Conservation (phyloP, 495 filamentous ascomycete genomes). For the Penicillium mononematosum region DNA sequence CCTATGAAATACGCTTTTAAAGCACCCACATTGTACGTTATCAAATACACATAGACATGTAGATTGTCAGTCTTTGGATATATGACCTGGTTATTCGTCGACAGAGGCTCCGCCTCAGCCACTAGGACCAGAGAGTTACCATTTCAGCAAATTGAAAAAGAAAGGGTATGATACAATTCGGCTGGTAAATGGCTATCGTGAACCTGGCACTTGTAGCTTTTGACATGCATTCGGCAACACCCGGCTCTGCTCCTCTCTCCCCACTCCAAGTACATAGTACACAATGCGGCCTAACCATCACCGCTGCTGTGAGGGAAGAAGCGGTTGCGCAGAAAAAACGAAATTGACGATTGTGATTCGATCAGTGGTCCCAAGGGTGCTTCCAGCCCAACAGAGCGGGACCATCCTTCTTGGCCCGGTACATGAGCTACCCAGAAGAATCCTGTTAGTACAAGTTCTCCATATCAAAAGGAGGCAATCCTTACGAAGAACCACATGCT, state of each 20-base stretch:
- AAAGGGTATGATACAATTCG: conserved; percentile 33
- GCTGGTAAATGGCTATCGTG: conserved; percentile 12
- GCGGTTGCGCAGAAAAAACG: not conserved
- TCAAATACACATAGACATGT: conserved; percentile 10
- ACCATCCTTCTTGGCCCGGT: conserved; percentile 90
- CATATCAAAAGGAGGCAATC: conserved; percentile 7
- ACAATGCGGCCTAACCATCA: conserved; percentile 4
- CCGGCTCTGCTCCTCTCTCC: not conserved
- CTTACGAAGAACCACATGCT: conserved; percentile 99
- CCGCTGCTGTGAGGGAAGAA: not conserved
- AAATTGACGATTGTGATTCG: conserved; percentile 13
- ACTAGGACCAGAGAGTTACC: not conserved
- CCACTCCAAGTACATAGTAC: conserved; percentile 1
- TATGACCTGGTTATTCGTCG: not conserved
- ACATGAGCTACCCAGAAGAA: conserved; percentile 70
- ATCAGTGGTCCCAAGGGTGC: conserved; percentile 98
- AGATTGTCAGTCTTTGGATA: conserved; percentile 8
- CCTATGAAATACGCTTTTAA: conserved; percentile 19
- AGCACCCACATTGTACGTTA: conserved; percentile 18
- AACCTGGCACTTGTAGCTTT: not conserved
- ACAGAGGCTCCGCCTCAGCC: not conserved
- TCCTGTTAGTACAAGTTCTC: conserved; percentile 18
- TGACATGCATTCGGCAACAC: not conserved
- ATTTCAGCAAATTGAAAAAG: conserved; percentile 8
- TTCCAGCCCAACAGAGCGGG: conserved; percentile 88